Evolutionary conservation across 306 rosid species (phyloP), one percentile per base, ranked within the genome.

Genomic region (Cicer arietinum): DNA sequence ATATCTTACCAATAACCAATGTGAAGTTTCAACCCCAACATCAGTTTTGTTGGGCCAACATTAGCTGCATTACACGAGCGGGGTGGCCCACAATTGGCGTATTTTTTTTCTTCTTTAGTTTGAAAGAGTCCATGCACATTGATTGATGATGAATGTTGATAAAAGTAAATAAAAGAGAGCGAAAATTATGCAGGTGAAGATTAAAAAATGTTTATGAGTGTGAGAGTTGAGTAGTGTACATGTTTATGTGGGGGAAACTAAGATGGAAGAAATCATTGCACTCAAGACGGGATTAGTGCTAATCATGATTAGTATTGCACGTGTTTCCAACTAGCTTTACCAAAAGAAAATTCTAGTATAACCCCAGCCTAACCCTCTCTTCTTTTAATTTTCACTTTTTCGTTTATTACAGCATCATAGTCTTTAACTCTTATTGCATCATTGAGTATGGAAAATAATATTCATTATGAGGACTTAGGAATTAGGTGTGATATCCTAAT

Each of bases 221-320:
- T 64, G 83, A 68, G 69, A 51, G 73, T 68, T 76, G 68, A 54
- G 37, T 54, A 70, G 12, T 4, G 48, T 59, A 59, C 66, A 45
- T 82, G 87, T 75, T 53, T 30, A 8, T 73, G 87, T 80, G 86
- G 73, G 89, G 84, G 84, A 43, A 77, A 61, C 69, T 69, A 58
- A 85, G 86, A 84, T 86, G 90, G 90, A 84, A 62, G 59, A 87
- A 80, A 90, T 90, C 87, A 90, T 92, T 90, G 81, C 86, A 79
- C 73, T 63, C 63, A 81, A 59, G 86, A 74, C 74, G 79, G 81
- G 84, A 58, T 84, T 78, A 85, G 93, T 90, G 99, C 90, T 90
- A 82, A 91, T 80, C 91, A 94, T 94, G 95, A 94, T 94, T 89
- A 91, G 82, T 56, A 74, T 80, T 90, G 84, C 96, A 86, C 95